Percentiles rank a stretch among this genome's conserved stretches.
Conservation (phyloP, 1,284 basidiomycete species). For the Cystobasidium sp. region DNA sequence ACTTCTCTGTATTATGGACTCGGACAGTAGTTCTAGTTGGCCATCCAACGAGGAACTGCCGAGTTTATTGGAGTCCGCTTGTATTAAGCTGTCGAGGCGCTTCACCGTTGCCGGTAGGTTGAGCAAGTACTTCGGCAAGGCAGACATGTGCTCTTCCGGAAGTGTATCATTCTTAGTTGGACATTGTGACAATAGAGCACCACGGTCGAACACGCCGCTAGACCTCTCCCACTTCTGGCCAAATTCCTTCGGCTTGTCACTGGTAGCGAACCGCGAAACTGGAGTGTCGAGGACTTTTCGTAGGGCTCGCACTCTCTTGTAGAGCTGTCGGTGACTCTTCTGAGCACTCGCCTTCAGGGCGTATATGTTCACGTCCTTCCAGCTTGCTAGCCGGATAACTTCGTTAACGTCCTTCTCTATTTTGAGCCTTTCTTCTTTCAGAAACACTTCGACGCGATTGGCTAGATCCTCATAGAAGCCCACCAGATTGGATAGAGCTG, state of each 20-base stretch:
- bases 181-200: no score
- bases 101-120: slow-evolving; percentile 48
- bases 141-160: no score
- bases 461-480: slow-evolving; percentile 19
- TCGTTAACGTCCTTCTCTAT: slow-evolving; percentile 82
- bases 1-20: slow-evolving; percentile 74
- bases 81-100: slow-evolving; percentile 41
- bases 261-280: not conserved
- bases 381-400: slow-evolving; percentile 93
- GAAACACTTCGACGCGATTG: slow-evolving; percentile 63
- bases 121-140: slow-evolving; percentile 15
- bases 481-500: not conserved
- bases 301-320: slow-evolving; percentile 89
- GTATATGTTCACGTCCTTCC: slow-evolving; percentile 96
- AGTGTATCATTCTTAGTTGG: no score
- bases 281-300: slow-evolving; percentile 77
- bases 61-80: not conserved
- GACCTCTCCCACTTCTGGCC: not conserved
- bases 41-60: not conserved
- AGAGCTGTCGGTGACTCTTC: slow-evolving; percentile 87
- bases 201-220: no score
- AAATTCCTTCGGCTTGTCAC: not conserved
- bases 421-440: slow-evolving; percentile 66
- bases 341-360: slow-evolving; percentile 90
- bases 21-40: slow-evolving; percentile 61